Base-by-base conservation (phyloP, 106 monocot species). In the Apostasia ramifera region DNA sequence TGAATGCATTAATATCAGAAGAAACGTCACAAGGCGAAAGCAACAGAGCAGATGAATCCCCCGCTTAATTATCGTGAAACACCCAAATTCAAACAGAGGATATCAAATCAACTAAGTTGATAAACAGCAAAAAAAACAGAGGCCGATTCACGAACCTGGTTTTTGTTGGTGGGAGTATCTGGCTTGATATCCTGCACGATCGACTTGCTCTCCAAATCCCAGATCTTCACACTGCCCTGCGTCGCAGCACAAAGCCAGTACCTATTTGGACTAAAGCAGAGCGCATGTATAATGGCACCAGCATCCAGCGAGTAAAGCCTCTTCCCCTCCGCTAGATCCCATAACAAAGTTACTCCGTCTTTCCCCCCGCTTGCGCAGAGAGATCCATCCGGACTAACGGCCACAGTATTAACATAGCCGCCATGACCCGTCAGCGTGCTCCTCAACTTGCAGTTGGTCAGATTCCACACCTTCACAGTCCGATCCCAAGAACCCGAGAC, bases 361-460 rank as follows among this genome's bases (percentile, higher is more conserved):
- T 79, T 79, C 3, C 79, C 79, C 37, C 79, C 73, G 42, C 73
- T 79, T 12, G 79, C 79, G 13, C 79, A 79, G 10, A 77, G 69
- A 49, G 73, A 69, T 1, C 73, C 73, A 48, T 79, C 79, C 2
- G 66, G 79, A 5, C 73, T 73, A 11, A 79, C 73, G 1, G 79
- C 79, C 5, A 73, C 69, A 2, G 73, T 63, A 57, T 79, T 79
- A 6, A 79, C 79, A 43, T 79, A 73, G 8, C 73, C 73, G 5
- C 67, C 69, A 53, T 73, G 79, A 9, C 79, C 73, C 3, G 59
- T 48, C 6, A 79, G 68, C 8, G 77, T 77, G 71, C 26, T 58
- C 1, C 71, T 42, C 9, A 77, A 55, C 52, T 77, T 77, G 58
- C 77, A 77, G 71, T 75, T 75, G n/a, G 74, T 75, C 55, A 75